phyloP scores from a whole-genome alignment of 1,284 basidiomycete genomes.

The Peniophora sp. region DNA sequence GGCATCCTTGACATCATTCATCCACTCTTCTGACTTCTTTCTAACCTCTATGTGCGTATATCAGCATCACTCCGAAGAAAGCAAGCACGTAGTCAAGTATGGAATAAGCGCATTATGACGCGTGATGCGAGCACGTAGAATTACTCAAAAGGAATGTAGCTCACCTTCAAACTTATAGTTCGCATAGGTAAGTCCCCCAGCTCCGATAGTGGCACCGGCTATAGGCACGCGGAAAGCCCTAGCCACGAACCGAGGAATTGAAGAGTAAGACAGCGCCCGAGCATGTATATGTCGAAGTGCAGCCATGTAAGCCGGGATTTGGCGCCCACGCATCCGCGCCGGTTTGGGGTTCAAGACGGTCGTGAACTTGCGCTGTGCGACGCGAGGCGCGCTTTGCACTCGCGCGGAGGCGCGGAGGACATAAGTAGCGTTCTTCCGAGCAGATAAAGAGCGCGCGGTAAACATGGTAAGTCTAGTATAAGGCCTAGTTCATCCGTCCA shows the following conservation, averaged over 20 bases:
- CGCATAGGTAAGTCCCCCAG: conserved; percentile 85
- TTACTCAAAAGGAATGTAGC: conserved; percentile 17
- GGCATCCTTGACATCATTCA: conserved; percentile 57
- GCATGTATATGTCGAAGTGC: conserved; percentile 58
- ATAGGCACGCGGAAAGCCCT: conserved; percentile 81
- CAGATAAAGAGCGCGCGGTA: conserved; percentile 22
- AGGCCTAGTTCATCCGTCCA: too few species aligned
- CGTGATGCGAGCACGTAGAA: not conserved
- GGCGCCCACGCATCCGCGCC: conserved; percentile 34
- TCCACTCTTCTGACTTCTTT: conserved; percentile 59
- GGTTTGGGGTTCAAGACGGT: conserved; percentile 41
- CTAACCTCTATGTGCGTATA: conserved; percentile 48
- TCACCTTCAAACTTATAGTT: conserved; percentile 91
- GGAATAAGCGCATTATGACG: not conserved
- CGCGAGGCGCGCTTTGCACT: conserved; percentile 27
- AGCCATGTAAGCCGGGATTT: conserved; percentile 31
- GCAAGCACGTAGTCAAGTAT: not conserved
- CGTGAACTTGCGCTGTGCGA: conserved; percentile 47
- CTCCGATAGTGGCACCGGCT: conserved; percentile 80
- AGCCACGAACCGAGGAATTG: conserved; percentile 76
- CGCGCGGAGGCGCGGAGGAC: conserved; percentile 32
- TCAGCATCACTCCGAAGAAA: not conserved
- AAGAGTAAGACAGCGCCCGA: conserved; percentile 75
- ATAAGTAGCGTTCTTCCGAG: conserved; percentile 46
- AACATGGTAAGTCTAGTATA: conserved; percentile 8